Base-by-base conservation (phyloP, 73 alveolate genomes). In the Breviolum minutum region DNA sequence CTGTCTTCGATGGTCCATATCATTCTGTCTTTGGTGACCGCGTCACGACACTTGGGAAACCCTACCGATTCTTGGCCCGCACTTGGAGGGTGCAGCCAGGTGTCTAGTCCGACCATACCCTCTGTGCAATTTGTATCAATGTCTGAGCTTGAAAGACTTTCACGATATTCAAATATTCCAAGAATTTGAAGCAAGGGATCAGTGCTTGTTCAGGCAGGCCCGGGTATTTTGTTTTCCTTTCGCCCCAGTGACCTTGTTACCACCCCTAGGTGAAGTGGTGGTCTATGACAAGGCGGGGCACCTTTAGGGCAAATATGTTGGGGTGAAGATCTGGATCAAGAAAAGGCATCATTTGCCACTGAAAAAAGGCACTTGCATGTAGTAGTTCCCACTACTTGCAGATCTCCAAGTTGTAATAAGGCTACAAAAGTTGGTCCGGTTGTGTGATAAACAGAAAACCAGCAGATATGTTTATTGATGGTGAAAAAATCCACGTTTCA, bases 1-100 rank as follows among this genome's bases (percentile, higher is more conserved):
- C 94, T 19, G 99, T 94, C 8, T 94, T 94, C 71, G 99, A 94
- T 24, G 99, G 99, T 61, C 99, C 99, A 26, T 79, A 80, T 73
- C 99, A 94, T 63, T 94, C 99, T 12, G 93, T 94, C 85, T 80
- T 79, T 63, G 99, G 99, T 60, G 99, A 94, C 79, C 93, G 99
- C 11, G 93, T 94, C 64, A 79, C 91, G 63, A 94, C 99, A 19
- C 93, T 94, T 26, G 99, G 99, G 27, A 94, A 94, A 74, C 99
- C 99, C 60, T 94, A 94, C 85, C 99, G 99, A 20, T 20, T 27
- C 97, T 74, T 13, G 97, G 89, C 77, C 74, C 74, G 22, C 74
- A 66, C 74, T 66, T 16, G 74, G 22, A 66, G 74, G 74, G 16
- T 66, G 22, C 54, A 2, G 54, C 54, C 0, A 2, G 0, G 54